Evolutionary conservation across 306 rosid genomes (phyloP).

Genomic region (Castanopsis chinensis): DNA sequence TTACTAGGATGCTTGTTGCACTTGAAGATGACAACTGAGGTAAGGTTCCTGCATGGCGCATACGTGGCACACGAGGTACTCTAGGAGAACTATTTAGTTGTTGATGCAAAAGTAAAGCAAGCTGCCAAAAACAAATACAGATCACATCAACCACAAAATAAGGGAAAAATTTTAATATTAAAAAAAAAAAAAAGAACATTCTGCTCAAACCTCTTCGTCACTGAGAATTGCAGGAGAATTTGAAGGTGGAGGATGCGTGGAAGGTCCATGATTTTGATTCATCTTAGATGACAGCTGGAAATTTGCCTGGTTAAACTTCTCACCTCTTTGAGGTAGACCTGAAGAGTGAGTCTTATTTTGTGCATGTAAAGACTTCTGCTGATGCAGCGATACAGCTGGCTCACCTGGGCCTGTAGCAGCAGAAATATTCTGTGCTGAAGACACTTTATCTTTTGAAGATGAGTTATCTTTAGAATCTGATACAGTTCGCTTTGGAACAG

Average conservation of each 20-base stretch:
- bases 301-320: constrained; percentile 64
- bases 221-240: constrained; percentile 68
- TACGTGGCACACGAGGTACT: constrained; percentile 97
- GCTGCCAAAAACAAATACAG: constrained; percentile 42
- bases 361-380: constrained; percentile 52
- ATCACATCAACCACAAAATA: neutral
- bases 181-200: constrained; percentile 5
- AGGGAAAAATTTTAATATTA: neutral
- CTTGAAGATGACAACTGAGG: constrained; percentile 78
- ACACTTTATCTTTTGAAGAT: constrained; percentile 56
- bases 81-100: constrained; percentile 96
- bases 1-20: constrained; percentile 69
- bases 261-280: constrained; percentile 56
- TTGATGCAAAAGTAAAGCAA: constrained; percentile 90
- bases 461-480: constrained; percentile 53
- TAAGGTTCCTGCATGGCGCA: constrained; percentile 72
- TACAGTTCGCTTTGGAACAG: constrained; percentile 51
- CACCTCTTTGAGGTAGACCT: constrained; percentile 55
- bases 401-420: constrained; percentile 46
- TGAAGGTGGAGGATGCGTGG: constrained; percentile 52
- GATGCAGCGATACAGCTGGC: constrained; percentile 42
- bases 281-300: constrained; percentile 55
- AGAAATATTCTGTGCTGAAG: constrained; percentile 38
- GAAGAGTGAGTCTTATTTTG: constrained; percentile 63
- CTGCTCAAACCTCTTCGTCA: constrained; percentile 83